Base-by-base conservation (phyloP, 2,329 filamentous ascomycete species). In the Apiospora arundinis region DNA sequence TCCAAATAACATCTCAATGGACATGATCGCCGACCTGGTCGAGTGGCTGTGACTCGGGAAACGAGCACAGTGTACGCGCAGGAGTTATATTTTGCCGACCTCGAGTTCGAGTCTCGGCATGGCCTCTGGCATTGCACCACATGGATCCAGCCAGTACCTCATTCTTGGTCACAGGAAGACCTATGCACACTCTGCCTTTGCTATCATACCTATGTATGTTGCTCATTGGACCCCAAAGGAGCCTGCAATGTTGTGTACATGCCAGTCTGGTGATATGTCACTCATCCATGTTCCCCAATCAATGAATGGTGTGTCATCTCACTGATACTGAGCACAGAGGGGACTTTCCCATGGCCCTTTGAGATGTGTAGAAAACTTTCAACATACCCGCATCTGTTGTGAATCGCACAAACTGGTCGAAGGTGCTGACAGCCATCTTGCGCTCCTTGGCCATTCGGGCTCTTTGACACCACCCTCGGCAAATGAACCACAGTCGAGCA, bases 371-470 rank as follows among this genome's bases (percentile, higher is more conserved):
- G 21, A 45, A 68, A 67, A 68, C 9, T 40, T 37, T 65, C 42
- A 45, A n/a, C 21, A 21, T 81, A 87, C 86, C 81, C 37, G 83
- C 81, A 72, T 88, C 85, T 25, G 84, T 85, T 49, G 83, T 83
- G 72, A 87, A 87, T 72, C 81, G 81, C 67, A 86, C 81, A 72
- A 83, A 80, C 45, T 82, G 80, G 37, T 83, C 80, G 37, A 82
- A 77, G 14, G 73, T 69, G 67, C 42, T 67, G 56, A 40, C 56
- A 12, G 56, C 56, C 56, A 63, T 63, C 32, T 63, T 63, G 56
- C 18, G 9, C 56, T 63, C 56, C 32, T 63, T 21, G 18, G 8
- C 18, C 56, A 40, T 6, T 37, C 21, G 9, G 28, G 56, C 18
- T 63, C 14, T n/a, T 12, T 14, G 5, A 32, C 28, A 40, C 18